phyloP scores from a whole-genome alignment of 805 yeast genomes.

The Scheffersomyces ergatensis region DNA sequence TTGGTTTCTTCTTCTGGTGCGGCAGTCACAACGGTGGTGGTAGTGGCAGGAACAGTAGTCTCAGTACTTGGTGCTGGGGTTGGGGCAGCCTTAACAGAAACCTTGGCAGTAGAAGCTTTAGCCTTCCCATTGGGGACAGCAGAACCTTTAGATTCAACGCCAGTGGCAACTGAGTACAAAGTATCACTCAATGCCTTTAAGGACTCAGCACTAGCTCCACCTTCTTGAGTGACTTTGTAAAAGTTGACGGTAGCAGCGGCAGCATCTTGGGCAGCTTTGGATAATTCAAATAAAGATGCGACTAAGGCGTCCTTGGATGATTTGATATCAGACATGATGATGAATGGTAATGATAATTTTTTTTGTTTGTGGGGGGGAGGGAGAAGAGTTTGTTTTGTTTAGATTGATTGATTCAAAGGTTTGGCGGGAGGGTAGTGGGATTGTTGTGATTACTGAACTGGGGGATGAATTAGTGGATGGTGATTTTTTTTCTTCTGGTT shows the following conservation, averaged over 20 bases:
- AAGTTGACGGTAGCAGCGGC: constrained; percentile 78
- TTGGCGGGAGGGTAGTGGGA: no score
- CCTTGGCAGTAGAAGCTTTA: constrained; percentile 6
- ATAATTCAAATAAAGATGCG: constrained; percentile 74
- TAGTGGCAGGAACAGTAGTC: constrained; percentile 12
- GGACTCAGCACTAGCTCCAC: constrained; percentile 43
- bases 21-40: constrained; percentile 12
- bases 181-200: constrained; percentile 34
- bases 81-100: constrained; percentile 10
- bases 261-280: constrained; percentile 84
- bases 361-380: background rate
- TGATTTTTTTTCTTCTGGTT: no score
- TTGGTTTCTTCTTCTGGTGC: constrained; percentile 24
- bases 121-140: constrained; percentile 9
- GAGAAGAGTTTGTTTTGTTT: no score
- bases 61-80: constrained; percentile 7
- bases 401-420: no score
- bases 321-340: constrained; percentile 19
- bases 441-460: no score
- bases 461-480: no score
- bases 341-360: no score
- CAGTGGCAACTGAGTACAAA: constrained; percentile 32
- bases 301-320: constrained; percentile 40
- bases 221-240: constrained; percentile 51
- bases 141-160: constrained; percentile 6